Percentiles rank a stretch among this genome's conserved stretches.
Evolutionary conservation across 2,329 filamentous ascomycete genomes (phyloP).

Genomic region (Cladobotryum protrusum): DNA sequence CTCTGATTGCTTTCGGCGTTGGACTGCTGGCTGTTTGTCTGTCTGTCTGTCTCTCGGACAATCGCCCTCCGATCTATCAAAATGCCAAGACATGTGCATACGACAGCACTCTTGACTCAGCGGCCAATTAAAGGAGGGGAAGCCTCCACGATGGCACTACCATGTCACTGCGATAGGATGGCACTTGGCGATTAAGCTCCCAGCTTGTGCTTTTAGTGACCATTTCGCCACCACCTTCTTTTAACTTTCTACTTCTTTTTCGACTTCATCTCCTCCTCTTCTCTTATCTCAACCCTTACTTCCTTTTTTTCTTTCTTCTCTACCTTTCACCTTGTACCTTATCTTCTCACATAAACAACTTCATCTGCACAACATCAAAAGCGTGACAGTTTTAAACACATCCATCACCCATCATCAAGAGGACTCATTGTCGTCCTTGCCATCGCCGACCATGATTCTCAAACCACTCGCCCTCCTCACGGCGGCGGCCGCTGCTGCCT

Average conservation of each 20-base stretch:
- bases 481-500: conserved; percentile 23
- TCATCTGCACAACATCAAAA: neutral
- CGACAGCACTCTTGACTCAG: neutral
- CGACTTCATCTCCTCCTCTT: neutral
- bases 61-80: too few species aligned
- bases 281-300: neutral
- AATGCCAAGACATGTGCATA: too few species aligned
- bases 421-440: neutral
- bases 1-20: too few species aligned
- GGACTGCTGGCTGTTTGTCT: neutral
- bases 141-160: neutral
- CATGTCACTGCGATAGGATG: neutral
- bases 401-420: neutral
- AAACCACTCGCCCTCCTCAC: conserved; percentile 23
- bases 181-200: neutral
- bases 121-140: neutral
- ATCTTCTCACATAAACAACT: neutral
- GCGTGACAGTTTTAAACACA: neutral
- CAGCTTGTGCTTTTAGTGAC: neutral
- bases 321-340: neutral
- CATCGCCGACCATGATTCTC: conserved; percentile 24
- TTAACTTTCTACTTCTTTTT: neutral
- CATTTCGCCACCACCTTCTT: neutral
- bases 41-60: neutral
- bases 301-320: neutral